Evolutionary conservation across 2,329 filamentous ascomycete genomes (phyloP).

Genomic region (Talaromyces islandicus): DNA sequence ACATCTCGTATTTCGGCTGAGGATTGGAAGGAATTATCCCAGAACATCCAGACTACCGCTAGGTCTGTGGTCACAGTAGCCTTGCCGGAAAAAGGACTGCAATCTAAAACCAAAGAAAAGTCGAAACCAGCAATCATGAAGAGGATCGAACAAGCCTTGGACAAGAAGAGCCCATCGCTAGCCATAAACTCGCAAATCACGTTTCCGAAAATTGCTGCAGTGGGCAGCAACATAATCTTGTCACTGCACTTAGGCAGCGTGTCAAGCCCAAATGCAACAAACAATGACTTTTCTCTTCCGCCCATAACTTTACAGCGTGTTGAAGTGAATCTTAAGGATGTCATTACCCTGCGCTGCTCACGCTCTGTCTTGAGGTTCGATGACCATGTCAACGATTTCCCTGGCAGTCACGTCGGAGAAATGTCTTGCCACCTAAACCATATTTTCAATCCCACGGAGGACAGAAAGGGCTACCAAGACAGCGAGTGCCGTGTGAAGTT

Average conservation of each 20-base stretch:
- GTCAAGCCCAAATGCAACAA: background rate
- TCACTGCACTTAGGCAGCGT: background rate
- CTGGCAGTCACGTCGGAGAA: background rate
- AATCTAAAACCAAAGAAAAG: background rate
- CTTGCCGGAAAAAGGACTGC: background rate
- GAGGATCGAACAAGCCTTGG: background rate
- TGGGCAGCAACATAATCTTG: background rate
- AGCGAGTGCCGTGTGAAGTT: background rate
- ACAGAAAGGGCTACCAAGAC: background rate
- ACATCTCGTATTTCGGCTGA: background rate
- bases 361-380: background rate
- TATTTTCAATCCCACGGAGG: background rate
- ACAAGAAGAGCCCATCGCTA: background rate
- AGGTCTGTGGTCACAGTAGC: background rate
- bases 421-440: background rate
- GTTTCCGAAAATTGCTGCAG: background rate
- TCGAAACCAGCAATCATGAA: background rate
- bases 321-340: background rate
- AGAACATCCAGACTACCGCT: background rate
- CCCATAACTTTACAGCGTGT: background rate
- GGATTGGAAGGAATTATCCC: background rate
- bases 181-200: background rate
- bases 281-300: background rate
- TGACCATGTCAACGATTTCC: background rate
- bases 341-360: background rate